Conservation (phyloP, 2,329 filamentous ascomycete species). For the Incumbomyces delicatus region DNA sequence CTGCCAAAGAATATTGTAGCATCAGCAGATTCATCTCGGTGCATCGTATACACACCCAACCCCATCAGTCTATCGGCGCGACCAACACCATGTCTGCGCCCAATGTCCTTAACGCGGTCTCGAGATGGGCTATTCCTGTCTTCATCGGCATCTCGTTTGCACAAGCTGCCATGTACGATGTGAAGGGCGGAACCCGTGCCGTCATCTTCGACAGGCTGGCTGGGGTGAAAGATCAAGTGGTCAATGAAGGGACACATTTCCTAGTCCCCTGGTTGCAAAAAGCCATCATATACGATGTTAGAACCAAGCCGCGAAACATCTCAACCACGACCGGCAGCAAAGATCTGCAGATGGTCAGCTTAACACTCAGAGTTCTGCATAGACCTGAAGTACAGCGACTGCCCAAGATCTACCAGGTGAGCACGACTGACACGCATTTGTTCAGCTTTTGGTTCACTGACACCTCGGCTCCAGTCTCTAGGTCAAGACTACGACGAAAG, state of each 20-base stretch:
- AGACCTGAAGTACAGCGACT: conserved; percentile 84
- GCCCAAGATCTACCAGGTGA: conserved; percentile 96
- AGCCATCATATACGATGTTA: conserved; percentile 91
- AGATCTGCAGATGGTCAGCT: conserved; percentile 98
- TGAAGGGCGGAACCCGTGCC: conserved; percentile 84
- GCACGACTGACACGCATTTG: conserved; percentile 18
- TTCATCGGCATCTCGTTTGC: conserved; percentile 57
- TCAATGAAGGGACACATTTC: conserved; percentile 96
- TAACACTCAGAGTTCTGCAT: conserved; percentile 91
- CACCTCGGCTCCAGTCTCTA: conserved; percentile 58
- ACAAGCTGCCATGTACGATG: conserved; percentile 86
- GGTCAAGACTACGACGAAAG: conserved; percentile 97
- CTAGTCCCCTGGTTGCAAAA: conserved; percentile 91
- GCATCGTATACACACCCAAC: too few relatives aligned
- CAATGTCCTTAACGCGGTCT: conserved; percentile 51
- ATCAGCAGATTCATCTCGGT: neutral
- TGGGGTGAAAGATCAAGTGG: conserved; percentile 84
- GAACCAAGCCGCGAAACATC: conserved; percentile 95
- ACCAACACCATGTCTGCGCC: conserved; percentile 13
- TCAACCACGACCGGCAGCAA: conserved; percentile 96
- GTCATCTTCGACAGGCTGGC: conserved; percentile 94
- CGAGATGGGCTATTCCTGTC: conserved; percentile 62
- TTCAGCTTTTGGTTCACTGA: too few relatives aligned
- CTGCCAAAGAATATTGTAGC: too few relatives aligned
- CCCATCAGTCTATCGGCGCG: neutral